These are phyloP conservation scores for Fistulifera solaris DNA, from an alignment of 108 stramenopile genomes.

Conservation along the genomic window DNA sequence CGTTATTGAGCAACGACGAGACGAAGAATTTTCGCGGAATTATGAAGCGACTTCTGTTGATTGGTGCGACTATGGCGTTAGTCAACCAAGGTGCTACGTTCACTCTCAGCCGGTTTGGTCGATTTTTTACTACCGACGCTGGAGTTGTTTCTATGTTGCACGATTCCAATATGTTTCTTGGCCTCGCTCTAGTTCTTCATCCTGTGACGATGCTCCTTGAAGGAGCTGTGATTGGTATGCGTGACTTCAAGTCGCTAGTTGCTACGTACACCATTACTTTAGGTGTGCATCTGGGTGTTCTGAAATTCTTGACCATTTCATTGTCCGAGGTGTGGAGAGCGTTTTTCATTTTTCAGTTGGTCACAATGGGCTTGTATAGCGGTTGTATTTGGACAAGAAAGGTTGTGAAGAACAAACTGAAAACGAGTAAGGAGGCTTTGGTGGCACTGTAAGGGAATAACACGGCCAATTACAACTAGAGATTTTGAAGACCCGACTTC, in stretches of 20 bases:
- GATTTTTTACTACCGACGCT: conserved; percentile 45
- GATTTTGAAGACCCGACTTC: no score
- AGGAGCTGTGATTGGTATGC: conserved; percentile 56
- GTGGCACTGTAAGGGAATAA: no score
- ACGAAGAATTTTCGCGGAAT: conserved; percentile 10
- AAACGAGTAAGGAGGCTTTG: no score
- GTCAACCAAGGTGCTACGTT: conserved; percentile 7
- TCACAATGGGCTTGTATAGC: no score
- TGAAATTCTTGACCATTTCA: conserved; percentile 32
- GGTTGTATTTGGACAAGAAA: no score
- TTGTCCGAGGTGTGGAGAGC: conserved; percentile 63
- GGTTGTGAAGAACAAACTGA: no score
- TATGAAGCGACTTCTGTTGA: conserved; percentile 14
- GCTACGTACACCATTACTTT: conserved; percentile 42
- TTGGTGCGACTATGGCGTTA: conserved; percentile 15
- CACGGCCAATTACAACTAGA: no score
- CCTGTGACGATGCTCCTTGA: conserved; percentile 72
- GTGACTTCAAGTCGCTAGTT: conserved; percentile 49
- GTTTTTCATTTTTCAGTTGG: conserved; percentile 49
- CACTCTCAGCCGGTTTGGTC: conserved; percentile 22
- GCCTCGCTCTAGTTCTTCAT: conserved; percentile 45
- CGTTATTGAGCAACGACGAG: conserved; percentile 30
- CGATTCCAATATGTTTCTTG: conserved; percentile 26
- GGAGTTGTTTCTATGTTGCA: conserved; percentile 46
- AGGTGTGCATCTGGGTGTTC: conserved; percentile 28